Evolutionary conservation across 805 yeast species (phyloP).

Genomic region (Sungouiella thailandica): DNA sequence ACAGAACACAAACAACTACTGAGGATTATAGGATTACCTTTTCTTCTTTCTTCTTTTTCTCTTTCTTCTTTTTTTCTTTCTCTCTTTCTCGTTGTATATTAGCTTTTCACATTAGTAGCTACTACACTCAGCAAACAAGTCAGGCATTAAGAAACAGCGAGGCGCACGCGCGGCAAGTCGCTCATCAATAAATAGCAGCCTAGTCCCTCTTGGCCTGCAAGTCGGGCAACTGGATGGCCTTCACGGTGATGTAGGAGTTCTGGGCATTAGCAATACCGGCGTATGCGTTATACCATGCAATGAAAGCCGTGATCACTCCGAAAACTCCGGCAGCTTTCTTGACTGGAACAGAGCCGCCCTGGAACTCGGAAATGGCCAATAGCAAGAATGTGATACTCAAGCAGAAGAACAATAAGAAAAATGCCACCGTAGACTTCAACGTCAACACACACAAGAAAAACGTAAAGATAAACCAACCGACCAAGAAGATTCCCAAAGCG

Average conservation of each 20-base stretch:
- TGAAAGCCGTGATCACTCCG: slow-evolving; percentile 37
- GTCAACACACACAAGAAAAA: slow-evolving; percentile 38
- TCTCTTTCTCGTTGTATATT: no score
- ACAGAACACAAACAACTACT: no score
- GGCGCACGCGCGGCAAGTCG: no score
- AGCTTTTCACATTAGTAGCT: no score
- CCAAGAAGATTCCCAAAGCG: slow-evolving; percentile 35
- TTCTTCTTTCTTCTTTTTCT: no score
- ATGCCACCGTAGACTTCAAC: slow-evolving; percentile 40
- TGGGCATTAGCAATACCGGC: slow-evolving; percentile 52
- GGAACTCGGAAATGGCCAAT: slow-evolving; percentile 35
- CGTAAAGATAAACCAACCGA: slow-evolving; percentile 43
- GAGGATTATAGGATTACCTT: no score
- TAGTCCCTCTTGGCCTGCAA: slow-evolving; percentile 18
- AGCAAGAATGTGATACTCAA: slow-evolving; percentile 38
- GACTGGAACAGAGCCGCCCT: slow-evolving; percentile 19
- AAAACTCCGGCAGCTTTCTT: slow-evolving; percentile 41
- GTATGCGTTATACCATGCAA: slow-evolving; percentile 43
- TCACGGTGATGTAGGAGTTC: slow-evolving; percentile 53
- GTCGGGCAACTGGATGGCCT: slow-evolving; percentile 50
- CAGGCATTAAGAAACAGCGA: no score
- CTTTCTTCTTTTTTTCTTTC: no score
- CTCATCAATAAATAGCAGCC: no score
- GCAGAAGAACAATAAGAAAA: slow-evolving; percentile 37
- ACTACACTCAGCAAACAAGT: no score